Base-by-base conservation (phyloP, 768 basidiomycete species). In the Kwoniella sp. region DNA sequence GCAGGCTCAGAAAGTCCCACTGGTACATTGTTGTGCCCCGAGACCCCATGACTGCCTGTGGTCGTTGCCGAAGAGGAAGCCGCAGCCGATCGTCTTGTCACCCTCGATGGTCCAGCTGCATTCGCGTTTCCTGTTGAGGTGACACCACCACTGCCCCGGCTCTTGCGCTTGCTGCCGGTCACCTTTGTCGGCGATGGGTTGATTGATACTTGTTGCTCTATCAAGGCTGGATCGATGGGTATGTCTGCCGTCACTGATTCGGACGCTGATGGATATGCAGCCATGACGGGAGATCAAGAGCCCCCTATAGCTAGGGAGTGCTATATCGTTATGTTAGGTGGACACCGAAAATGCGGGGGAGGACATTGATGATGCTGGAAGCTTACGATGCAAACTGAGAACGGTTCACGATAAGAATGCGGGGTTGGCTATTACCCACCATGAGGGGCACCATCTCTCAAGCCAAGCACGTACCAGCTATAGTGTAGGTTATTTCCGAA, bases 1-100 rank as follows among this genome's bases (percentile, higher is more conserved):
- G 65, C n/a, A 4, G 74, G 74, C 48, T 75, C 72, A 13, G 20
- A 45, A 4, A 45, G 8, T 17, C 61, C 50, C 61, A 11, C 63
- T 34, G 30, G 25, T 23, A 45, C 48, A 22, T 30, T n/a, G 15
- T 30, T 13, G 26, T 41, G n/a, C n/a, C 45, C 20, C 17, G 41
- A 45, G 9, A 17, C 4, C 20, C 41, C 37, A 37, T 9, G 58
- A 37, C 25, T 53, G 8, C 25, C 55, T 25, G 47, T 25, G 15
- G 15, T 15, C 12, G n/a, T 41, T 8, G 23, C 25, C 11, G 51
- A 7, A 30, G 22, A 65, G 11, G 41, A 29, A 0, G 48, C 45
- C 31, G 25, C 54, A 30, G 38, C 23, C 2, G 62, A 61, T 15
- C 67, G 28, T 38, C 67, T 31, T 26, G 66, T 68, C 17, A 58